A percentile compares a stretch with the other conserved stretches of the same genome.
Evolutionary conservation across 495 filamentous ascomycete species (phyloP).

Genomic region (Barbatosphaeria neglecta): DNA sequence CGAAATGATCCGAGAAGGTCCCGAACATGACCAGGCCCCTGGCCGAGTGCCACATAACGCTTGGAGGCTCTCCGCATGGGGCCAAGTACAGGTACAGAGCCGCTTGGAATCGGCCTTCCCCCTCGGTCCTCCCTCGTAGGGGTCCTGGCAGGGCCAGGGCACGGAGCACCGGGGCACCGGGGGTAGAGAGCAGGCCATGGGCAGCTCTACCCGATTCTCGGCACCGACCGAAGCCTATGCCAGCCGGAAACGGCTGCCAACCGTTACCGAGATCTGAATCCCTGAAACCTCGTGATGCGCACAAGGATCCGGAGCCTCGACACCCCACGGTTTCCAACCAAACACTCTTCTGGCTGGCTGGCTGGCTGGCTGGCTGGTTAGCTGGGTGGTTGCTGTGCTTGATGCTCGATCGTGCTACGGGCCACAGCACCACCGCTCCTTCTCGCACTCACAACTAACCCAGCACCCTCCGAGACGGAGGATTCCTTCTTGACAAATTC

Average conservation of each 20-base stretch:
- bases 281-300: not conserved
- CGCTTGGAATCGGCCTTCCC: not conserved
- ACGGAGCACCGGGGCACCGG: not conserved
- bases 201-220: slow-evolving; percentile 1
- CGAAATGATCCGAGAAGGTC: not conserved
- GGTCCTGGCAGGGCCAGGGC: too few relatives aligned
- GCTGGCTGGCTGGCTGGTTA: not conserved
- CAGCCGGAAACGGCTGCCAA: not conserved
- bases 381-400: too few relatives aligned
- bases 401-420: too few relatives aligned
- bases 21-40: not conserved
- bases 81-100: not conserved
- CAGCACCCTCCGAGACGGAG: not conserved
- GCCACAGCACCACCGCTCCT: too few relatives aligned
- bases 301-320: not conserved
- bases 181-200: not conserved
- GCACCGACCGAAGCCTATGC: not conserved
- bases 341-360: not conserved
- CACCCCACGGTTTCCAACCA: not conserved
- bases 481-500: not conserved
- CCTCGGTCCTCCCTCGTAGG: too few relatives aligned
- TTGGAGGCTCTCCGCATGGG: not conserved
- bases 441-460: too few relatives aligned
- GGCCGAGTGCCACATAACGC: not conserved
- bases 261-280: not conserved